phyloP scores from a whole-genome alignment of 1,284 basidiomycete species.

The Hypsizygus ulmarius region DNA sequence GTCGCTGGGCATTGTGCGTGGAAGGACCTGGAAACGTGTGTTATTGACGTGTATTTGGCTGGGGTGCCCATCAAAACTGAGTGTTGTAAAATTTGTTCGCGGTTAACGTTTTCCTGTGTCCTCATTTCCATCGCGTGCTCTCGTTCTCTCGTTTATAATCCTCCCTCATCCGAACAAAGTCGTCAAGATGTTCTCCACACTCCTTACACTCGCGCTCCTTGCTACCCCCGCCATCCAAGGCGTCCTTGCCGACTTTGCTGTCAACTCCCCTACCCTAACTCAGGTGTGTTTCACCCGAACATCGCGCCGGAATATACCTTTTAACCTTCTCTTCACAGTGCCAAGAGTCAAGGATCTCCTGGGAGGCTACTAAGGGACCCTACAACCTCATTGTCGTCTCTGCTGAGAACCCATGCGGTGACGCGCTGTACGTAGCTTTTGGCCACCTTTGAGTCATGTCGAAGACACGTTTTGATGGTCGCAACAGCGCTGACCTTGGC shows the following conservation, averaged over 20 bases:
- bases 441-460: neutral
- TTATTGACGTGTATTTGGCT: conserved; percentile 16
- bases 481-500: conserved; percentile 50
- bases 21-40: conserved; percentile 10
- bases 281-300: conserved; percentile 44
- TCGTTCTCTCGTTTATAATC: conserved; percentile 30
- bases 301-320: conserved; percentile 1
- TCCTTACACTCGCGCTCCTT: conserved; percentile 72
- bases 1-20: conserved; percentile 5
- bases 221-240: conserved; percentile 49
- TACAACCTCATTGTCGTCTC: conserved; percentile 61
- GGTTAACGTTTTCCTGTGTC: conserved; percentile 9
- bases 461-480: conserved; percentile 3
- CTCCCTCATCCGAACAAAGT: conserved; percentile 26
- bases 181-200: conserved; percentile 67
- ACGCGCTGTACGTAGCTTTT: conserved; percentile 58
- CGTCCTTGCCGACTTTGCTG: conserved; percentile 51
- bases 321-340: conserved; percentile 44
- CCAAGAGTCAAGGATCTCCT: conserved; percentile 46
- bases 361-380: conserved; percentile 47
- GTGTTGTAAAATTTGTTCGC: conserved; percentile 2
- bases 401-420: conserved; percentile 53
- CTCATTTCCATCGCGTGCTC: conserved; percentile 27
- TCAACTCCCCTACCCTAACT: conserved; percentile 49
- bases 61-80: neutral